Evolutionary conservation across 352 stramenopile genomes (phyloP).

Genomic region (Globisporangium perplexum): DNA sequence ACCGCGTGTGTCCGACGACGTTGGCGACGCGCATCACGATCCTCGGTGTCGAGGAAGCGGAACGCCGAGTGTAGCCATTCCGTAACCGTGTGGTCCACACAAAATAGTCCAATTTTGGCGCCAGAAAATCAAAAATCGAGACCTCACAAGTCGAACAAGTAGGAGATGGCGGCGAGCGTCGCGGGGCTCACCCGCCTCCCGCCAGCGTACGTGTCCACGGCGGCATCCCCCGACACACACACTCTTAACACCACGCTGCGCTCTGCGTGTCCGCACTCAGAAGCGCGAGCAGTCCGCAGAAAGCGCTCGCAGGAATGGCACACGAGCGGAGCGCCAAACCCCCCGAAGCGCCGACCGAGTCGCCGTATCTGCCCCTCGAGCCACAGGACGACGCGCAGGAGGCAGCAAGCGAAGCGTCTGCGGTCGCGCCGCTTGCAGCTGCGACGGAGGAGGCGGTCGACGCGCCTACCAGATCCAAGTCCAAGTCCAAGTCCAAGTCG

Average conservation of each 20-base stretch:
- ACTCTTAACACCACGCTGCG: no score
- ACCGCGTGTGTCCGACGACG: not conserved
- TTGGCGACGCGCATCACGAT: not conserved
- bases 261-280: not conserved
- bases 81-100: no score
- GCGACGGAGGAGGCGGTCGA: constrained; percentile 5
- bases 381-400: not conserved
- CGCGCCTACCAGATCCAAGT: constrained; percentile 12
- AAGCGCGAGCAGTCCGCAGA: constrained; percentile 3
- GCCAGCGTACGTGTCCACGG: constrained; percentile 13
- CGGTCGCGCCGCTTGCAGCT: not conserved
- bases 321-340: not conserved
- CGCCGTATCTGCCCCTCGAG: not conserved
- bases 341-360: not conserved
- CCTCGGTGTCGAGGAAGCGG: not conserved
- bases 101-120: not conserved
- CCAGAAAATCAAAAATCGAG: not conserved
- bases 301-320: not conserved
- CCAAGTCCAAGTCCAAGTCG: constrained; percentile 21
- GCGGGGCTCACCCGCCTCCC: constrained; percentile 17
- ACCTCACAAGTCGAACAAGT: constrained; percentile 1
- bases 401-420: not conserved
- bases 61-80: constrained; percentile 13
- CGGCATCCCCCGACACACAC: no score
- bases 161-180: constrained; percentile 25